Base-by-base conservation (phyloP, 2,329 filamentous ascomycete species). In the Periconia sp. region DNA sequence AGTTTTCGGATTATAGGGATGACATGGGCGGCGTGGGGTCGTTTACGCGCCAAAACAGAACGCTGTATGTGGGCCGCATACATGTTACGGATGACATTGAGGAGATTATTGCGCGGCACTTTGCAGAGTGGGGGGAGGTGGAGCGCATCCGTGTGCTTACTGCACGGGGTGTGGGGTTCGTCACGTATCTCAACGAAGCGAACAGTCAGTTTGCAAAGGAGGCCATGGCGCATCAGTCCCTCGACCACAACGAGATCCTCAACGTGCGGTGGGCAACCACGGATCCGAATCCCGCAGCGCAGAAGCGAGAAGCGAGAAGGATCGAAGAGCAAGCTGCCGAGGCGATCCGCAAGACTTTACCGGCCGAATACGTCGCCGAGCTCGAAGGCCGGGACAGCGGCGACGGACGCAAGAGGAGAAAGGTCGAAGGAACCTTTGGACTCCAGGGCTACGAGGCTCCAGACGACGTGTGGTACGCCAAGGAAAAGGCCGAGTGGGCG, bases 211-310 rank as follows among this genome's bases (percentile, higher is more conserved):
- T 72, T 33, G 69, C 69, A 17, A 71, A 92, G 66, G 91, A 96
- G 70, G 89, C 94, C 1, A 97, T 99, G 92, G 89, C 90, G 4
- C 90, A 96, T 65, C 94, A 99, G 73, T 84, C 85, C 1, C 77
- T 99, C 19, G 94, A 99, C 61, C 87, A 97, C 69, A 86, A 84
- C 50, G 94, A 99, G 72, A 86, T 96, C 16, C 75, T 99, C 18
- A 99, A 99, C 69, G 92, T 99, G 34, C 82, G 95, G 51, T 99
- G 94, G 94, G 94, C 94, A 29, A 99, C 94, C 0, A 88, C 90
- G 5, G 94, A 99, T 65, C 94, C 94, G 1, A 99, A 99, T 57
- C 94, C 94, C 0, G 86, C 94, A 77, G 91, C 92, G 2, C 90
- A 96, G 69, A 95, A 95, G 52, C 82, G 95, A 47, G 94, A 99